Conservation (phyloP, 768 basidiomycete species). For the Agaricus blazei region DNA sequence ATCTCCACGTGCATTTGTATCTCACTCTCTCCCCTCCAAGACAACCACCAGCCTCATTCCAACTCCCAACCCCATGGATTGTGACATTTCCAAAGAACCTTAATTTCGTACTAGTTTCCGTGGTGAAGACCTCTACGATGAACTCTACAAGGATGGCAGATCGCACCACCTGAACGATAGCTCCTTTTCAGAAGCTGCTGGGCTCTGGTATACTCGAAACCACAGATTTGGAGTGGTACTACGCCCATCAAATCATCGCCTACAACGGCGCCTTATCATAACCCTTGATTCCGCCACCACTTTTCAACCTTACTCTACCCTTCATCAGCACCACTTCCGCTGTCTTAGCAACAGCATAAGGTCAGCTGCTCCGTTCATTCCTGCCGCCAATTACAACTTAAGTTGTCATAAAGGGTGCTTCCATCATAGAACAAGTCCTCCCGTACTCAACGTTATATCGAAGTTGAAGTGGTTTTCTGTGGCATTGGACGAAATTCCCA, state of each 20-base stretch:
- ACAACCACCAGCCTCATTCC: slow-evolving; percentile 55
- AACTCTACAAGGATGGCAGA: slow-evolving; percentile 64
- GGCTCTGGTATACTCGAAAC: slow-evolving; percentile 71
- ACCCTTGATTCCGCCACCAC: slow-evolving; percentile 50
- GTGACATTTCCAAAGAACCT: slow-evolving; percentile 56
- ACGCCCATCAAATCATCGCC: slow-evolving; percentile 62
- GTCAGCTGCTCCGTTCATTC: slow-evolving; percentile 41
- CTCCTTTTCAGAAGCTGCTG: slow-evolving; percentile 66
- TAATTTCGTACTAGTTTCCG: slow-evolving; percentile 67
- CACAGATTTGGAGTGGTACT: slow-evolving; percentile 72
- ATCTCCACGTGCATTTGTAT: background rate
- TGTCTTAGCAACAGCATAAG: slow-evolving; percentile 15
- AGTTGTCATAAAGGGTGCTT: slow-evolving; percentile 73
- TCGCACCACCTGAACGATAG: slow-evolving; percentile 63
- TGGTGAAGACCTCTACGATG: slow-evolving; percentile 66
- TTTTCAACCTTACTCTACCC: slow-evolving; percentile 22
- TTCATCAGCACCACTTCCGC: slow-evolving; percentile 16
- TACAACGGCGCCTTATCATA: slow-evolving; percentile 62
- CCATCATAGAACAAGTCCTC: slow-evolving; percentile 92
- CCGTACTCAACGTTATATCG: slow-evolving; percentile 77
- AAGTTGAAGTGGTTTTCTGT: slow-evolving; percentile 56
- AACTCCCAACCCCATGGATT: slow-evolving; percentile 65
- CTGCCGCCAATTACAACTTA: slow-evolving; percentile 48
- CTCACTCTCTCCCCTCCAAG: slow-evolving; percentile 28
- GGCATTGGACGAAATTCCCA: slow-evolving; percentile 45